Conservation (phyloP, 1,284 basidiomycete genomes). For the Tausonia pullulans region DNA sequence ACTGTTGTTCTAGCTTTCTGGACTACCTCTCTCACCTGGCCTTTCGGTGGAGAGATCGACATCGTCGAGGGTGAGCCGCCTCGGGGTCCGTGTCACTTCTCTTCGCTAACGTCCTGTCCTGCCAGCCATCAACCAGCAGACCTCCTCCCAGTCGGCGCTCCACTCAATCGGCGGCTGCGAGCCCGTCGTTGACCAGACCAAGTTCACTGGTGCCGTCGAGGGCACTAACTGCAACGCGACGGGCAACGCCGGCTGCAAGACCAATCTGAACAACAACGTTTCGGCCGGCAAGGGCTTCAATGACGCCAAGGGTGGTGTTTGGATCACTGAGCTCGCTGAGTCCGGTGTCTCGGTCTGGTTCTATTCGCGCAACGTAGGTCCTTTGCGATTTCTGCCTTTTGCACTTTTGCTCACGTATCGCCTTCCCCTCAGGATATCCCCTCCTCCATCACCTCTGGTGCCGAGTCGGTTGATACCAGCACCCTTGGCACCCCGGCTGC, state of each 20-base stretch:
- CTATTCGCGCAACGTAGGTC: conserved; percentile 54
- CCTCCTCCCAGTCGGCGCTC: conserved; percentile 14
- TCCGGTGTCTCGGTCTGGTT: conserved; percentile 6
- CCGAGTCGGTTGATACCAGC: conserved; percentile 49
- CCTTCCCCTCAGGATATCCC: conserved; percentile 40
- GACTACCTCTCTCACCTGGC: background rate
- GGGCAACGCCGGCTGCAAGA: conserved; percentile 4
- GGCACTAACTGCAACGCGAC: conserved; percentile 23
- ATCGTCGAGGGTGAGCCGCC: conserved; percentile 17
- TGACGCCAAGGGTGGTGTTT: conserved; percentile 4
- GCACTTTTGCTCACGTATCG: too few species aligned
- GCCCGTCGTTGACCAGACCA: conserved; percentile 3
- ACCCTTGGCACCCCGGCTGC: conserved; percentile 55
- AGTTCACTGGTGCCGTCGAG: conserved; percentile 8
- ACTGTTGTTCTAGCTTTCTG: background rate
- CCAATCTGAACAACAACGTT: background rate
- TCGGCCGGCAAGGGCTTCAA: conserved; percentile 1
- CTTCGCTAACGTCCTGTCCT: too few species aligned
- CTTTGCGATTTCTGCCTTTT: conserved; percentile 42
- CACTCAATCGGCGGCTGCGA: conserved; percentile 19
- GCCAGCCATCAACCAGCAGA: background rate
- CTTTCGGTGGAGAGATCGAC: conserved; percentile 19
- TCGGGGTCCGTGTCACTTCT: too few species aligned
- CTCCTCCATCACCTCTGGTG: conserved; percentile 40
- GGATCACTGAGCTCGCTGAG: conserved; percentile 9